Conservation (phyloP, 805 yeast genomes). For the Teunomyces barrocoloradensis region DNA sequence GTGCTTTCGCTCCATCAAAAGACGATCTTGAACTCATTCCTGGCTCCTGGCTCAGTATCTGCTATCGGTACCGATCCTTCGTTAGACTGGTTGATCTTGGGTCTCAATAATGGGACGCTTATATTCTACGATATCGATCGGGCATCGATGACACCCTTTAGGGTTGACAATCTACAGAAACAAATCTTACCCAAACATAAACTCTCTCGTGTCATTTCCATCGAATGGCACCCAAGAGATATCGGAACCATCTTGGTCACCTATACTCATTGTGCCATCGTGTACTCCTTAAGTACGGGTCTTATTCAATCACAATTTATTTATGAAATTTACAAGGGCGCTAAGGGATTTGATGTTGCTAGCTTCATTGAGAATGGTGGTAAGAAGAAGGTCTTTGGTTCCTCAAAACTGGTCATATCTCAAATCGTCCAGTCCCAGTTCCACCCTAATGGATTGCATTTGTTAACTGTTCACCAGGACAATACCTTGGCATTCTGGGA, state of each 20-base stretch:
- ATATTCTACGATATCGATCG: conserved; percentile 80
- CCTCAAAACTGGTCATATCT: conserved; percentile 31
- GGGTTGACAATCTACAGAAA: conserved; percentile 71
- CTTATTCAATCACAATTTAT: conserved; percentile 54
- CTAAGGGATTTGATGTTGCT: conserved; percentile 54
- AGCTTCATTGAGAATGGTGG: conserved; percentile 32
- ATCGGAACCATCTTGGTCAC: conserved; percentile 73
- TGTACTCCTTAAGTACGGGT: conserved; percentile 63
- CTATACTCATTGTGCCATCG: conserved; percentile 65
- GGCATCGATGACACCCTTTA: conserved; percentile 60
- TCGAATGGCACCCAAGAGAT: conserved; percentile 88
- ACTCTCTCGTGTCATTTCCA: conserved; percentile 60
- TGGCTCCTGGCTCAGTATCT: conserved; percentile 65
- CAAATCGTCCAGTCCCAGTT: conserved; percentile 56
- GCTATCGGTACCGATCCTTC: conserved; percentile 80
- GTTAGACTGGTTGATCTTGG: conserved; percentile 81
- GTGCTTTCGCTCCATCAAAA: conserved; percentile 71
- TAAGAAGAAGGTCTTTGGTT: conserved; percentile 40
- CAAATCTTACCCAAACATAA: conserved; percentile 53
- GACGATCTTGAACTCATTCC: conserved; percentile 55
- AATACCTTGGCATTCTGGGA: conserved; percentile 94
- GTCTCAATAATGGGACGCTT: conserved; percentile 72
- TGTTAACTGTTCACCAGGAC: conserved; percentile 75
- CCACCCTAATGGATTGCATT: conserved; percentile 92
- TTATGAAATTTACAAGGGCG: conserved; percentile 63